A percentile compares a stretch with the other conserved stretches of the same genome.
Conservation (phyloP, 192 early-diverging fungal genomes). For the Coemansia sp. region DNA sequence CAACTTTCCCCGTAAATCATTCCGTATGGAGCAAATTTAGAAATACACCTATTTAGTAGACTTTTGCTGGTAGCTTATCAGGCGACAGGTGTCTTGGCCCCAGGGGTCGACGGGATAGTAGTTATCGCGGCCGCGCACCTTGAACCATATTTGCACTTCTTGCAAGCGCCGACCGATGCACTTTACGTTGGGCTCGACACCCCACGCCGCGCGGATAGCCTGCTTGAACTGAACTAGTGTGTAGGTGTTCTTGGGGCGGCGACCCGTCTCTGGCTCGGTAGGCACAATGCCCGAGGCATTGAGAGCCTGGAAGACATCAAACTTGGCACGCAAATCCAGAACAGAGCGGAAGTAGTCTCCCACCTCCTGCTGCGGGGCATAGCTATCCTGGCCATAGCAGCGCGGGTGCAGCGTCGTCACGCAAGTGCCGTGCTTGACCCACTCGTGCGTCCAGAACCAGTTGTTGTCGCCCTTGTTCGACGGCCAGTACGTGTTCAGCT, state of each 20-base stretch:
- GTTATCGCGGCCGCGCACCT: slow-evolving; percentile 41
- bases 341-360: slow-evolving; percentile 59
- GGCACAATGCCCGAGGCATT: slow-evolving; percentile 46
- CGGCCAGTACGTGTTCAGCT: slow-evolving; percentile 67
- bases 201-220: slow-evolving; percentile 29
- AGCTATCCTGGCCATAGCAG: slow-evolving; percentile 53
- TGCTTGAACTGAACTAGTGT: slow-evolving; percentile 35
- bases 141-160: slow-evolving; percentile 53
- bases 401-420: slow-evolving; percentile 61
- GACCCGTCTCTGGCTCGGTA: slow-evolving; percentile 32
- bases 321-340: slow-evolving; percentile 56
- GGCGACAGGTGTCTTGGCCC: slow-evolving; percentile 37
- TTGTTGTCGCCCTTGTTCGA: slow-evolving; percentile 73
- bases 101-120: slow-evolving; percentile 47
- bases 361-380: slow-evolving; percentile 55
- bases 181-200: slow-evolving; percentile 49
- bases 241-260: slow-evolving; percentile 48
- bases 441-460: slow-evolving; percentile 79
- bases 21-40: not conserved
- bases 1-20: slow-evolving; percentile 10
- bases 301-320: slow-evolving; percentile 58
- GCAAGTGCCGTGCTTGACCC: slow-evolving; percentile 80
- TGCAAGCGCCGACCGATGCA: slow-evolving; percentile 39
- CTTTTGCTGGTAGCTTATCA: slow-evolving; percentile 47
- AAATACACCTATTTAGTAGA: not conserved